Evolutionary conservation across 768 basidiomycete genomes (phyloP), one percentile per base, ranked within the genome.

Genomic region (Kwoniella mangroviensis): DNA sequence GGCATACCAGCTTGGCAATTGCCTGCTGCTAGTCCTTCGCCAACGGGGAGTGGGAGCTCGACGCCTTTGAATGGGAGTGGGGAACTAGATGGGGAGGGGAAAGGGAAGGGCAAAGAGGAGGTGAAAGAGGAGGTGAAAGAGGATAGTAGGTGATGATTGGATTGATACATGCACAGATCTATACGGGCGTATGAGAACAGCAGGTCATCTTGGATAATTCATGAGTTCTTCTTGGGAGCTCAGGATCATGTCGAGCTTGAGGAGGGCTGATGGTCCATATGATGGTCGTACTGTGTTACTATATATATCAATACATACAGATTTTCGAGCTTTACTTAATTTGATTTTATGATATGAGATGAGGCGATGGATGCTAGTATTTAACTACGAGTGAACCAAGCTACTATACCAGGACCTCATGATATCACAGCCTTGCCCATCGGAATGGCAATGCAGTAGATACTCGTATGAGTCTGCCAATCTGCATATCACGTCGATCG

Each of bases 1-100:
- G 81, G 81, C 21, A 94, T 98, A 77, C 95, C 95, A 2, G 87
- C 92, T 7, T 98, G 95, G 95, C 95, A 98, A 79, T 85, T 97
- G 65, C 78, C 76, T 24, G 57, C 70, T 21, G n/a, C 63, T 3
- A n/a, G 11, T 21, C 10, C 63, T 52, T 55, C 56, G 26, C 28
- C 65, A 7, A 40, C 65, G 22, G 17, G 64, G 28, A 70, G 65
- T 65, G 68, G 67, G 34, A 40, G 65, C n/a, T 67, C 71, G 22
- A 71, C 62, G 10, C 69, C 72, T 17, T 24, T 67, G 56, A 54
- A 55, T 15, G 69, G 55, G 10, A 69, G 65, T 65, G 63, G 58
- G 1, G 41, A 65, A 3, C 21, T 43, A 24, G 26, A 51, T 21
- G 63, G 34, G 10, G 41, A 71, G 34, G 67, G 67, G 7, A 72